Percentiles rank a stretch among this genome's conserved stretches.
Evolutionary conservation across 352 stramenopile genomes (phyloP).

Genomic region (Globisporangium barbulae): DNA sequence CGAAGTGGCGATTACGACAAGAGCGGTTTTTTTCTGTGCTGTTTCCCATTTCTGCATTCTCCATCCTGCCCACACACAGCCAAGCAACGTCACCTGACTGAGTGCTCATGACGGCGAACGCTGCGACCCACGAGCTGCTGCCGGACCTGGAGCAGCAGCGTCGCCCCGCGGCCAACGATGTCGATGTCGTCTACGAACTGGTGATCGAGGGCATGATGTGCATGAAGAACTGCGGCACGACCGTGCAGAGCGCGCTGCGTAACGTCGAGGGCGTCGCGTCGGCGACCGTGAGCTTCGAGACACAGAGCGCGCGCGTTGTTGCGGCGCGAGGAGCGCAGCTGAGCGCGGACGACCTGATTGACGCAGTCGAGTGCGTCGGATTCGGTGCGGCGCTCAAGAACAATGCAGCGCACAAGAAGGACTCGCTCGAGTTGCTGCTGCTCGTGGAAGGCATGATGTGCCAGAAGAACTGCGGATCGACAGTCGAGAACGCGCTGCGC

Average conservation of each 20-base stretch:
- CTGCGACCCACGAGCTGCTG: conserved; percentile 3
- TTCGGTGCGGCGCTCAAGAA: conserved; percentile 62
- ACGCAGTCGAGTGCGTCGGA: conserved; percentile 73
- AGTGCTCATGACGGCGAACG: conserved; percentile 5
- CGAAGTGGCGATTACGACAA: neutral
- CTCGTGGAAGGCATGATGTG: conserved; percentile 94
- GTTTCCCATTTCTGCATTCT: neutral
- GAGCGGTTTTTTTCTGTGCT: neutral
- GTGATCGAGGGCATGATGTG: conserved; percentile 93
- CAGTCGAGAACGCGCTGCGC: conserved; percentile 83
- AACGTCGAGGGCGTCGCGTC: conserved; percentile 61
- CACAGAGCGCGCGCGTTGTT: conserved; percentile 57
- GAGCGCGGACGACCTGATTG: conserved; percentile 47
- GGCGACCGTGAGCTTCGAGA: conserved; percentile 64
- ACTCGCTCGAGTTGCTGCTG: conserved; percentile 46
- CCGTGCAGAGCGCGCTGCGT: conserved; percentile 75
- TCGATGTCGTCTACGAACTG: conserved; percentile 39
- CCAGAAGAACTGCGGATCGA: conserved; percentile 94
- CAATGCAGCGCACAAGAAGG: neutral
- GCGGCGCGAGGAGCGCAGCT: conserved; percentile 37
- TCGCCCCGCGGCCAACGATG: neutral
- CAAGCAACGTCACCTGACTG: neutral
- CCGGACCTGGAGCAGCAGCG: conserved; percentile 8
- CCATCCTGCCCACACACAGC: neutral
- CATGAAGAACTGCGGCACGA: conserved; percentile 94